phyloP scores from a whole-genome alignment of 306 rosid species.

The Astragalus glycyphyllos region DNA sequence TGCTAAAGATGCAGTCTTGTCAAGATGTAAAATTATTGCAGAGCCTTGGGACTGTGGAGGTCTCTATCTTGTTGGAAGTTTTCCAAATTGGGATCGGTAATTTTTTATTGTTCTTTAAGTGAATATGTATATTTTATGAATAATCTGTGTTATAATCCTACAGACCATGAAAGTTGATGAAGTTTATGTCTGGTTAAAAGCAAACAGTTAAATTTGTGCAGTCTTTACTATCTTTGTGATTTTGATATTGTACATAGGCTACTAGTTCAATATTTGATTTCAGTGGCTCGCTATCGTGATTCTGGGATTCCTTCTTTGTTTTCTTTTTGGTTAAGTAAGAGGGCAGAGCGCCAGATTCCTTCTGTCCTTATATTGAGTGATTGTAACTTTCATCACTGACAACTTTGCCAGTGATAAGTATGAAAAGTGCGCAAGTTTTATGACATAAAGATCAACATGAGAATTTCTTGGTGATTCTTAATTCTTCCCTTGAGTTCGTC shows the following conservation, averaged over 20 bases:
- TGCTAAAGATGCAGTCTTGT: slow-evolving; percentile 81
- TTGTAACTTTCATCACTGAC: background rate
- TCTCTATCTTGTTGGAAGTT: slow-evolving; percentile 93
- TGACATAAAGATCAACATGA: slow-evolving; percentile 18
- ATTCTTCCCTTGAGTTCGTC: slow-evolving; percentile 34
- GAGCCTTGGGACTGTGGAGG: slow-evolving; percentile 99
- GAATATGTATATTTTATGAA: slow-evolving; percentile 10
- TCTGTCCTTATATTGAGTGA: slow-evolving; percentile 6
- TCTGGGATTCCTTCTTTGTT: background rate
- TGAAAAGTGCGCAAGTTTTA: slow-evolving; percentile 1
- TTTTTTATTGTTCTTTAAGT: slow-evolving; percentile 12
- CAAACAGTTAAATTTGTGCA: slow-evolving; percentile 7
- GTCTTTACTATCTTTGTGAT: slow-evolving; percentile 5
- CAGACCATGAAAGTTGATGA: slow-evolving; percentile 33
- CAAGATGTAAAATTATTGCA: slow-evolving; percentile 93
- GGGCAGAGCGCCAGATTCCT: background rate
- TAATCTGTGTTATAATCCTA: slow-evolving; percentile 39
- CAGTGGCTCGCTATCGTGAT: slow-evolving; percentile 36
- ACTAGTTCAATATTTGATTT: slow-evolving; percentile 30
- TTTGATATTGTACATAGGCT: background rate
- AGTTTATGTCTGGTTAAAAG: slow-evolving; percentile 27
- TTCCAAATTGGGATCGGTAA: slow-evolving; percentile 99
- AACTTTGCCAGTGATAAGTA: slow-evolving; percentile 34
- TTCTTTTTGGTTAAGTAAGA: no score
- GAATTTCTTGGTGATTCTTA: slow-evolving; percentile 23